A percentile compares a stretch with the other conserved stretches of the same genome.
phyloP scores from a whole-genome alignment of 257 asterid species.

The Nicotiana sylvestris region DNA sequence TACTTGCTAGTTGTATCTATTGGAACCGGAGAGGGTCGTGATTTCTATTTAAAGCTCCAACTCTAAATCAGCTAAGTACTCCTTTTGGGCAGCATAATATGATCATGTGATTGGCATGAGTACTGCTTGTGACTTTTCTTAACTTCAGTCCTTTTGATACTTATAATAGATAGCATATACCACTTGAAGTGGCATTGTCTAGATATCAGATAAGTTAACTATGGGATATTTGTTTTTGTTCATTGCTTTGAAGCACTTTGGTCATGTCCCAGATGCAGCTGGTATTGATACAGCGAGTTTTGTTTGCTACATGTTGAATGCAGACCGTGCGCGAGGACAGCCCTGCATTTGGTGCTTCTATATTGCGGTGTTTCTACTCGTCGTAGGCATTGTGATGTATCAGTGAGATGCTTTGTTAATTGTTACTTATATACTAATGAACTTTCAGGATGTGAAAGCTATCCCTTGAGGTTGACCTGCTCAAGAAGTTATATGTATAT shows the following conservation, averaged over 20 bases:
- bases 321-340: not conserved
- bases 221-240: no score
- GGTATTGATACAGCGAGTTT: not conserved
- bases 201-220: not conserved
- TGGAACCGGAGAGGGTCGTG: no score
- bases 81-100: no score
- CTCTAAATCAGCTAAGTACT: no score
- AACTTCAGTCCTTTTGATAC: not conserved
- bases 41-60: no score
- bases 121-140: not conserved
- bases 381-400: not conserved
- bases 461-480: not conserved
- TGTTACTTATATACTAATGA: not conserved
- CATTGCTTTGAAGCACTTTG: no score
- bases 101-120: no score
- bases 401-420: not conserved
- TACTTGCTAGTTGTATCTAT: no score
- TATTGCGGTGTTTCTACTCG: not conserved
- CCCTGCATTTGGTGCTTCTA: not conserved
- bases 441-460: not conserved
- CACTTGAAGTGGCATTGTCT: not conserved
- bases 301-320: not conserved
- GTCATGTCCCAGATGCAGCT: not conserved
- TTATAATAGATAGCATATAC: no score
- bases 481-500: not conserved